phyloP scores from a whole-genome alignment of 2,329 filamentous ascomycete genomes.

The Coniochaeta sp. region DNA sequence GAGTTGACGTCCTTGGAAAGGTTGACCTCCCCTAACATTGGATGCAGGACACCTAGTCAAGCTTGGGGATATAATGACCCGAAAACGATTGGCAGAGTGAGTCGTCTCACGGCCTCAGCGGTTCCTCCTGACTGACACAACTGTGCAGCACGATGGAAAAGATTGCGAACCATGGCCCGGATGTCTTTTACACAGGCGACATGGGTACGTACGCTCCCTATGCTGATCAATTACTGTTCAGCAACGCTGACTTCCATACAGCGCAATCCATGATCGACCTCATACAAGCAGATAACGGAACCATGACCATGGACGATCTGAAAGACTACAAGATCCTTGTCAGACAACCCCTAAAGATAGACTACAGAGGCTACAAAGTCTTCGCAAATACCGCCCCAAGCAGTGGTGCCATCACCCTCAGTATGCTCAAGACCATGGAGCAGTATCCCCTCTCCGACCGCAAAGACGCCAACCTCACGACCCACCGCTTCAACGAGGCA shows the following conservation, averaged over 20 bases:
- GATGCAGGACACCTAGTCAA: constrained; percentile 52
- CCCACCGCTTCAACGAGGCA: constrained; percentile 79
- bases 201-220: constrained; percentile 23
- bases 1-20: background rate
- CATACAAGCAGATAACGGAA: constrained; percentile 65
- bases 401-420: constrained; percentile 68
- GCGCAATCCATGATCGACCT: constrained; percentile 63
- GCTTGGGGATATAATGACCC: constrained; percentile 70
- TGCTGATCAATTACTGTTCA: background rate
- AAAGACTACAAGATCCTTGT: constrained; percentile 61
- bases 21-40: background rate
- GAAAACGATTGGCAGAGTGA: constrained; percentile 65
- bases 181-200: constrained; percentile 27
- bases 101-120: constrained; percentile 8
- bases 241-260: background rate
- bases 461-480: constrained; percentile 54
- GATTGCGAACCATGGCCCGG: constrained; percentile 60
- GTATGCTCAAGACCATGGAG: constrained; percentile 75
- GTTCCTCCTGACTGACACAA: background rate
- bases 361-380: constrained; percentile 64
- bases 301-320: constrained; percentile 75
- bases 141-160: constrained; percentile 55
- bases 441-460: constrained; percentile 57
- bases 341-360: constrained; percentile 50
- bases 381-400: constrained; percentile 66